Base-by-base conservation (phyloP, 2,329 filamentous ascomycete genomes). In the Fusarium subglutinans region DNA sequence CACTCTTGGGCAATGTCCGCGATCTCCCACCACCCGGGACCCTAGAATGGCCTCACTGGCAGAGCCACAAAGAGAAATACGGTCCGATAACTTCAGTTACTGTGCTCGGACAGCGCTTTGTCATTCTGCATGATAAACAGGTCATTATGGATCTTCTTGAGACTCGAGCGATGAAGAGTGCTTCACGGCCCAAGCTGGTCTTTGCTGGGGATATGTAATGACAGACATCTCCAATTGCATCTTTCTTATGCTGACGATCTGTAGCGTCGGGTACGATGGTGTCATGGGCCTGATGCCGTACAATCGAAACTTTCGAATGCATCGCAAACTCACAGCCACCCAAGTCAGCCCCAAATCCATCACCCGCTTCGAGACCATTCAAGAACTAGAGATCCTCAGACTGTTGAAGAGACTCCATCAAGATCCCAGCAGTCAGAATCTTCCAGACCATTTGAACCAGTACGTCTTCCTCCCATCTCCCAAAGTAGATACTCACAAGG, bases 1-100 rank as follows among this genome's bases (percentile, higher is more conserved):
- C 86, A 0, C 20, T 89, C 1, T n/a, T 89, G 1, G 87, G 87
- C 7, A 89, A 89, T 66, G 66, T 88, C 10, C 69, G 70, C 0
- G 86, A 88, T 66, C 76, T 89, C 12, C 87, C 87, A 0, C 75
- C 80, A 0, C 59, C 70, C 0, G 81, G 80, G 1, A 66, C 69
- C 5, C 74, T 74, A 6, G 82, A 84, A 66, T 83, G 78, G 72
- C 66, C 78, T 30, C 82, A 85, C 54, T 85, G 83, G 83, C 58
- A 82, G 10, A 80, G 81, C 35, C 81, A 82, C 54, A 83, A 81
- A 37, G 79, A 84, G 5, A 44, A 75, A 6, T 83, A 84, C 35
- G 82, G 82, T 0, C 72, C 76, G 0, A 79, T 83, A 3, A 82
- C 82, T 65, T 85, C 83, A 4, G 70, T 86, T 4, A 82, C 80